Evolutionary conservation across 1,284 basidiomycete species (phyloP).

Genomic region (Sporisorium iseilematis-ciliati): DNA sequence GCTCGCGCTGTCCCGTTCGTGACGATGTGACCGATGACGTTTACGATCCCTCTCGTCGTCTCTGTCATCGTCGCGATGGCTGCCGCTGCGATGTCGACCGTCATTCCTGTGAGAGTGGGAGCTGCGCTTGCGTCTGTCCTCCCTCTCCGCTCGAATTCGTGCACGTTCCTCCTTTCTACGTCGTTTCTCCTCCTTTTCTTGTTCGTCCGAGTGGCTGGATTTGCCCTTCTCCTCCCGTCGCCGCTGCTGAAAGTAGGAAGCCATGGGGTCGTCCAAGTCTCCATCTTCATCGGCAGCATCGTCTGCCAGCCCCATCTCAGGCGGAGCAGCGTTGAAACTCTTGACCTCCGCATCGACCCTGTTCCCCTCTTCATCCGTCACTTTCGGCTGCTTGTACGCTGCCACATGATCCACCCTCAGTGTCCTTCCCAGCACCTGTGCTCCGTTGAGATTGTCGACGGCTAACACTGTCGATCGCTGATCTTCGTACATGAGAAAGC

Average conservation of each 20-base stretch:
- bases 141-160: constrained; percentile 43
- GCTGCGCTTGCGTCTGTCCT: constrained; percentile 10
- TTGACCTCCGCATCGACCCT: constrained; percentile 80
- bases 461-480: constrained; percentile 95
- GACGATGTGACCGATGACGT: constrained; percentile 2
- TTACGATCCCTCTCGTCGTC: not conserved
- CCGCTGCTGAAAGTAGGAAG: constrained; percentile 76
- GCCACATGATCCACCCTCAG: constrained; percentile 92
- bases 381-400: constrained; percentile 86
- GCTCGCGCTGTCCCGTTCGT: not conserved
- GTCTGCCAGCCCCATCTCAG: constrained; percentile 27
- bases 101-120: not conserved
- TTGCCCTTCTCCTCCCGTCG: constrained; percentile 37
- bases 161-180: constrained; percentile 61
- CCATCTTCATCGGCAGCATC: constrained; percentile 75
- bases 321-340: constrained; percentile 62
- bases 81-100: not conserved
- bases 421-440: constrained; percentile 85
- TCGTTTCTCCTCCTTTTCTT: constrained; percentile 50
- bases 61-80: not conserved
- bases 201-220: constrained; percentile 5
- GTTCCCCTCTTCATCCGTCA: constrained; percentile 83
- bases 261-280: constrained; percentile 93
- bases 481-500: constrained; percentile 98
- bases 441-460: constrained; percentile 98